phyloP scores from a whole-genome alignment of 768 basidiomycete species.

The Boletus pseudo-olivaceus region DNA sequence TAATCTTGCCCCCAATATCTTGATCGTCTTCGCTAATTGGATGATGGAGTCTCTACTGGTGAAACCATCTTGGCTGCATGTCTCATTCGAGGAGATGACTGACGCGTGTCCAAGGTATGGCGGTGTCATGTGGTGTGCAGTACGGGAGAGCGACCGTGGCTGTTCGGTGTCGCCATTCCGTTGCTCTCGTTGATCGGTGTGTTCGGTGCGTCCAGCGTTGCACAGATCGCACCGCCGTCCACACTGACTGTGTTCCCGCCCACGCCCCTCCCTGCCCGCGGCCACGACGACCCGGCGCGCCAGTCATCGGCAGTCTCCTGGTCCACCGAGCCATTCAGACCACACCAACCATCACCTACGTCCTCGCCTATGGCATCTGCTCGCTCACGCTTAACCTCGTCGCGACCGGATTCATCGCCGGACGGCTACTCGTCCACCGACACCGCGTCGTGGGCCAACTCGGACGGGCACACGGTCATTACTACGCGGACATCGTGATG shows the following conservation, averaged over 20 bases:
- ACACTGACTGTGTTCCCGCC: not conserved
- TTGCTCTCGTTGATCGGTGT: slow-evolving; percentile 36
- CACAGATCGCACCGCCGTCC: not conserved
- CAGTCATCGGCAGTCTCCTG: slow-evolving; percentile 16
- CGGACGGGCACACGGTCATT: slow-evolving; percentile 32
- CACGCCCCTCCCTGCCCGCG: not conserved
- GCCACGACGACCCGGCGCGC: too few species aligned
- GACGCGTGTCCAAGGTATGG: slow-evolving; percentile 35
- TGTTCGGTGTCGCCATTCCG: slow-evolving; percentile 36
- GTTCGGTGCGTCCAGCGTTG: slow-evolving; percentile 33
- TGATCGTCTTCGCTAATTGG: slow-evolving; percentile 7
- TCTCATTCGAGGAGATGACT: not conserved
- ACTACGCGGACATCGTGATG: slow-evolving; percentile 37
- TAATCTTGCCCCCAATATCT: not conserved
- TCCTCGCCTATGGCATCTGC: slow-evolving; percentile 22
- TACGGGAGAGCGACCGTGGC: slow-evolving; percentile 29
- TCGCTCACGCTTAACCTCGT: slow-evolving; percentile 30
- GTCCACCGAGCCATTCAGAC: slow-evolving; percentile 19
- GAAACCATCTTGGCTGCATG: not conserved
- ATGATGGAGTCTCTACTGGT: slow-evolving; percentile 8
- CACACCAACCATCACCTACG: slow-evolving; percentile 3
- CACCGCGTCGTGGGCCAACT: slow-evolving; percentile 24
- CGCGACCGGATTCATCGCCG: slow-evolving; percentile 27
- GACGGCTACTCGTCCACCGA: slow-evolving; percentile 26
- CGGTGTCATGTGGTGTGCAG: slow-evolving; percentile 47